phyloP scores from a whole-genome alignment of 495 filamentous ascomycete species.

The Beverwykella pulmonaria region DNA sequence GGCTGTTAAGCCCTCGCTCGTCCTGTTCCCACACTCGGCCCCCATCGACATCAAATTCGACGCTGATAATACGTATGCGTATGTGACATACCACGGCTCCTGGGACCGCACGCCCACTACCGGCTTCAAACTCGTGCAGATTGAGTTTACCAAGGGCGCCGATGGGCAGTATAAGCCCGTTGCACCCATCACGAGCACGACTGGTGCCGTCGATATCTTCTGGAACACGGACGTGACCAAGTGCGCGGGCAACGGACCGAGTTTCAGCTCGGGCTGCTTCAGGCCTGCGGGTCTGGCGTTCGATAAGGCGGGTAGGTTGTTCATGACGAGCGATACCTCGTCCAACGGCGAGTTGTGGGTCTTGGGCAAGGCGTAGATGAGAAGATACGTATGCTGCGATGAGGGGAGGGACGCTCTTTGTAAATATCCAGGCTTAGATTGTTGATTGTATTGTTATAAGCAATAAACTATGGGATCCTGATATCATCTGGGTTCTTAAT shows the following conservation, averaged over 20 bases:
- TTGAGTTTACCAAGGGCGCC: constrained; percentile 21
- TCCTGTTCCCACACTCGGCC: constrained; percentile 32
- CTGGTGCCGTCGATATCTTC: constrained; percentile 23
- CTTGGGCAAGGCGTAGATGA: constrained; percentile 32
- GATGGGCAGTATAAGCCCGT: constrained; percentile 25
- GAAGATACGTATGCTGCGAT: too few species aligned
- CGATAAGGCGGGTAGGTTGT: constrained; percentile 27
- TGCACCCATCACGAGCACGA: constrained; percentile 21
- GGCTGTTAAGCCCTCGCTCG: constrained; percentile 8
- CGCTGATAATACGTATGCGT: constrained; percentile 13
- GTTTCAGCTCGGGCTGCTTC: constrained; percentile 31
- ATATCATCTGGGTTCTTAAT: too few species aligned
- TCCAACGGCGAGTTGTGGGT: constrained; percentile 31
- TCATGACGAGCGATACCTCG: constrained; percentile 33
- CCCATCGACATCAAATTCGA: constrained; percentile 39
- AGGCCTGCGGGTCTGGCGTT: constrained; percentile 31
- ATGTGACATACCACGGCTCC: constrained; percentile 33
- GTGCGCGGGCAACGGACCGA: constrained; percentile 33
- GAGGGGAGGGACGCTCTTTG: too few species aligned
- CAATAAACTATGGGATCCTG: too few species aligned
- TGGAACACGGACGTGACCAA: constrained; percentile 33
- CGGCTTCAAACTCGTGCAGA: constrained; percentile 33
- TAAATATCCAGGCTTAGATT: too few species aligned
- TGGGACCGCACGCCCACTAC: constrained; percentile 34
- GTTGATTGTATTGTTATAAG: too few species aligned